phyloP scores from a whole-genome alignment of 148 eudicot species.

The Chenopodium formosanum region DNA sequence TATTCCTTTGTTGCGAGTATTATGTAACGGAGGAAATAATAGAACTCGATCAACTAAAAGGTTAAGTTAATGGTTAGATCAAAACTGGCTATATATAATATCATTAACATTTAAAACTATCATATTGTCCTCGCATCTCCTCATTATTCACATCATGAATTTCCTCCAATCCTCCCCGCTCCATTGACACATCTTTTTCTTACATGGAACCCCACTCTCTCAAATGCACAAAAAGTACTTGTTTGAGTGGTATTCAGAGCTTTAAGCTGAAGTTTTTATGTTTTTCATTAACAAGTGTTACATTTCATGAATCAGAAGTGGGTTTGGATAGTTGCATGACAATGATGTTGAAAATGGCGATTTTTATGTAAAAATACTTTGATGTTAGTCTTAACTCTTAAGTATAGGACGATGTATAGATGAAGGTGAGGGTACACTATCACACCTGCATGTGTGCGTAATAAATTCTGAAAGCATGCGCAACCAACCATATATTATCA shows the following conservation, averaged over 20 bases:
- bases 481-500: neutral
- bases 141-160: neutral
- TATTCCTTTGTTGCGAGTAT: too few relatives aligned
- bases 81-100: too few relatives aligned
- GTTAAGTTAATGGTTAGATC: too few relatives aligned
- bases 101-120: too few relatives aligned
- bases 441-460: neutral
- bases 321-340: neutral
- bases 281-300: neutral
- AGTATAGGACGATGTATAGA: neutral
- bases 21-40: too few relatives aligned
- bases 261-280: neutral
- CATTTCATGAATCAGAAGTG: neutral
- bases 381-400: too few relatives aligned
- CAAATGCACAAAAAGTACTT: neutral
- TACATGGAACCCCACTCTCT: neutral
- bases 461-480: slow-evolving; percentile 18
- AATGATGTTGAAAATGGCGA: slow-evolving; percentile 16
- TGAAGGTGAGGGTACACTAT: neutral
- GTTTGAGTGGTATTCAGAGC: neutral
- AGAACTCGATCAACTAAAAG: too few relatives aligned
- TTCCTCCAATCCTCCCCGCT: neutral
- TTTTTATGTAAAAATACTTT: slow-evolving; percentile 5
- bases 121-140: neutral
- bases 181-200: neutral